Percentiles rank a stretch among this genome's conserved stretches.
Evolutionary conservation across 352 stramenopile species (phyloP).

Genomic region (Globisporangium megalacanthum): DNA sequence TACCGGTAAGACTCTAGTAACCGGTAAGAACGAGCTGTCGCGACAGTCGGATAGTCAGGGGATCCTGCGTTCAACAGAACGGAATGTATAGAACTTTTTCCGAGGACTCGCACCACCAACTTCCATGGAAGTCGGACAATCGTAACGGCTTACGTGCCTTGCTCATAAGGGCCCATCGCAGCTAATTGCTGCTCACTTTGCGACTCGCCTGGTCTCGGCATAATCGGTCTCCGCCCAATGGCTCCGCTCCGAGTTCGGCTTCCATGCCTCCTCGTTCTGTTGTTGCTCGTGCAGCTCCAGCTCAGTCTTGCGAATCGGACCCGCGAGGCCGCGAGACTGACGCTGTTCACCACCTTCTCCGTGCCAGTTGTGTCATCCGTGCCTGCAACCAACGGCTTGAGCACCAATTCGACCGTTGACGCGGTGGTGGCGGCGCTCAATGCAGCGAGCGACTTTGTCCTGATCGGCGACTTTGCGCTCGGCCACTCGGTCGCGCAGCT

Average conservation of each 20-base stretch:
- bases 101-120: too few species aligned
- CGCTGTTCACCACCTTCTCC: constrained; percentile 6
- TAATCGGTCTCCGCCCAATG: not conserved
- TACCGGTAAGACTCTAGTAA: too few species aligned
- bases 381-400: not conserved
- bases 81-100: too few species aligned
- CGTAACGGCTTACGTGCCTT: too few species aligned
- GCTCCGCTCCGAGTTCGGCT: not conserved
- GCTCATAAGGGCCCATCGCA: too few species aligned
- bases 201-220: too few species aligned
- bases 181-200: too few species aligned
- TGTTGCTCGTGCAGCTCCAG: not conserved
- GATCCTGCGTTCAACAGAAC: too few species aligned
- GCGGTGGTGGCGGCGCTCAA: not conserved
- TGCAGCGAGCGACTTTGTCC: constrained; percentile 14
- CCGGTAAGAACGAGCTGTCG: too few species aligned
- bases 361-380: not conserved
- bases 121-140: too few species aligned
- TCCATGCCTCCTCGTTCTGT: not conserved
- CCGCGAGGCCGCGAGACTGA: not conserved
- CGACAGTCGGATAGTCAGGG: too few species aligned
- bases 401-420: not conserved
- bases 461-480: not conserved
- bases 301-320: not conserved
- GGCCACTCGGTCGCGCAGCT: not conserved